phyloP scores from a whole-genome alignment of 2,329 filamentous ascomycete species.

The Diaporthe sp. region DNA sequence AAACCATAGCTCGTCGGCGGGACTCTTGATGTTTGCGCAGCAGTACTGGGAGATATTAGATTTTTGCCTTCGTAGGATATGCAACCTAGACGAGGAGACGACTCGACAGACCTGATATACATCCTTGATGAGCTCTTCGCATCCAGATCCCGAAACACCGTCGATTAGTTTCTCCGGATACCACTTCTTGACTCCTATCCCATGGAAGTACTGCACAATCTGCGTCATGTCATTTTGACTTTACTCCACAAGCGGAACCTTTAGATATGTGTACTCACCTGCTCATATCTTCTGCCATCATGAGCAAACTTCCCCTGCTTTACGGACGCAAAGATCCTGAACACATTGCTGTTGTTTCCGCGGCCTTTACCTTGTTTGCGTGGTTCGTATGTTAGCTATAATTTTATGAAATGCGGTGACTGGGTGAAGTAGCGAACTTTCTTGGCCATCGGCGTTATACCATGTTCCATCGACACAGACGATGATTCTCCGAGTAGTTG shows the following conservation, averaged over 20 bases:
- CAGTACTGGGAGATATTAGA: background rate
- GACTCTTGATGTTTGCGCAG: background rate
- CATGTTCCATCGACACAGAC: background rate
- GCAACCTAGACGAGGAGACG: background rate
- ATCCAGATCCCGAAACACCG: background rate
- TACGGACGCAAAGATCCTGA: background rate
- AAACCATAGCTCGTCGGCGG: background rate
- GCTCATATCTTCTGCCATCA: background rate
- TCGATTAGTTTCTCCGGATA: background rate
- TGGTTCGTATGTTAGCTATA: background rate
- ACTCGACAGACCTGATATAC: background rate
- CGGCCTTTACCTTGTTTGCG: background rate
- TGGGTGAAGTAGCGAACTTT: background rate
- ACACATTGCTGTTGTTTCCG: background rate
- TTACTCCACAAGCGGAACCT: background rate
- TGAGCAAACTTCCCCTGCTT: background rate
- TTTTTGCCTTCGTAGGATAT: background rate
- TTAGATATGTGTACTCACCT: background rate
- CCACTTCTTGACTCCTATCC: background rate
- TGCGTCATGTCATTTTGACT: background rate
- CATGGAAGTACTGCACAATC: background rate
- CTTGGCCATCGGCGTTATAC: background rate
- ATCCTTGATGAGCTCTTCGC: background rate
- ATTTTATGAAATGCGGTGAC: background rate
- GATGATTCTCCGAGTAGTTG: background rate